Evolutionary conservation across 139 green algal genomes (phyloP), one percentile per base, ranked within the genome.

Genomic region (Auxenochlorella protothecoides): DNA sequence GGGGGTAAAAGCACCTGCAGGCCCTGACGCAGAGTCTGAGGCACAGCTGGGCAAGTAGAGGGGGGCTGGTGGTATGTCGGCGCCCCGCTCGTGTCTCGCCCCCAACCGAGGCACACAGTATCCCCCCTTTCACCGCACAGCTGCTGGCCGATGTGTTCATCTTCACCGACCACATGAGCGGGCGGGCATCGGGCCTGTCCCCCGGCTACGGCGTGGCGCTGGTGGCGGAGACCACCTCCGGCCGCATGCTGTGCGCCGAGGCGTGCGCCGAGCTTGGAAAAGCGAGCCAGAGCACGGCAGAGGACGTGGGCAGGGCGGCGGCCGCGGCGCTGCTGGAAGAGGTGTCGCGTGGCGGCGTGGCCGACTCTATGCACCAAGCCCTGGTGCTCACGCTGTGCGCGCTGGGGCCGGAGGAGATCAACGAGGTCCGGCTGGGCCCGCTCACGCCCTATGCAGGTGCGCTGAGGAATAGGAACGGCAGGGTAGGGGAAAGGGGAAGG

Each of bases 91-190:
- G 27, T 44, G 27, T 44, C 27, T 44, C 27, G 27, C 27, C 27
- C 27, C 27, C 27, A 44, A 44, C 27, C 27, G 27, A 44, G 27
- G 27, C 27, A 44, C 27, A 44, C 27, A 44, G 27, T 44, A 44
- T 44, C 27, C 27, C 1, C 27, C 27, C 27, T 44, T 44, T 44
- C 27, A 44, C 27, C 27, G 27, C 27, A 44, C 27, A 75, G 54
- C 84, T 98, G 69, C 83, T 99, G 64, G 84, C 94, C 3, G 95
- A 99, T 71, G 95, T 99, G 61, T 98, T 92, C 81, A 93, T 99
- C 67, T 99, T 99, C 84, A 99, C 95, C 1, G 95, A 99, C 74
- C 90, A 97, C 63, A 83, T 89, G 68, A 85, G 66, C 13, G 92
- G 91, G 2, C 70, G 65, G 6, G 78, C 85, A n/a, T 75, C 79